Evolutionary conservation across 495 filamentous ascomycete genomes (phyloP).

Genomic region (Hypomontagnella submonticulosa): DNA sequence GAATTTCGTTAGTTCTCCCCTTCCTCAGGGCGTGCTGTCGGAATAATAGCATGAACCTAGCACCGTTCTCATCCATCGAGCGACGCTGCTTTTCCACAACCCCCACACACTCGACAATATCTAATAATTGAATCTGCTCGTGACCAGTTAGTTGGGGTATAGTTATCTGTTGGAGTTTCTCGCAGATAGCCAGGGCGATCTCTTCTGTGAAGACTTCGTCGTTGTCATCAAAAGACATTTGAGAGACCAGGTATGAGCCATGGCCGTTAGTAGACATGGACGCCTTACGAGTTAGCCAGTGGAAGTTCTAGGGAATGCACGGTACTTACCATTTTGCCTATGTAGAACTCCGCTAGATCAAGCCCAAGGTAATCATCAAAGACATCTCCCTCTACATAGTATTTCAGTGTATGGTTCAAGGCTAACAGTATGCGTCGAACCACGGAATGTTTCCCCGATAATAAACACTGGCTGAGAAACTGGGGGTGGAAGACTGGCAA

Average conservation of each 20-base stretch:
- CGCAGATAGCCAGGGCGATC: slow-evolving; percentile 76
- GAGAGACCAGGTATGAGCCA: slow-evolving; percentile 38
- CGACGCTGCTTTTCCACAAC: slow-evolving; percentile 88
- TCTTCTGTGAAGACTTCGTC: slow-evolving; percentile 75
- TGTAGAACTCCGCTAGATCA: slow-evolving; percentile 76
- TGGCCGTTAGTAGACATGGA: slow-evolving; percentile 33
- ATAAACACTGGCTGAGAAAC: slow-evolving; percentile 87
- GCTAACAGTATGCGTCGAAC: slow-evolving; percentile 80
- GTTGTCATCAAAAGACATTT: slow-evolving; percentile 62
- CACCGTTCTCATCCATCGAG: slow-evolving; percentile 92
- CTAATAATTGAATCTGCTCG: slow-evolving; percentile 87
- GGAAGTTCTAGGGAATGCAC: not conserved
- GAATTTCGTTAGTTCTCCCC: slow-evolving; percentile 69
- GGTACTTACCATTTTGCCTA: slow-evolving; percentile 25
- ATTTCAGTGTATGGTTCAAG: slow-evolving; percentile 83
- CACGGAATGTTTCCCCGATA: slow-evolving; percentile 77
- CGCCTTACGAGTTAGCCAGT: slow-evolving; percentile 37
- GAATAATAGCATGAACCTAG: slow-evolving; percentile 91
- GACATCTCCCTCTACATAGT: slow-evolving; percentile 81
- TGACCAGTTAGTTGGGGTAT: slow-evolving; percentile 87
- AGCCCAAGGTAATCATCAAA: slow-evolving; percentile 85
- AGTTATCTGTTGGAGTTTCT: slow-evolving; percentile 76
- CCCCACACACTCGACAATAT: slow-evolving; percentile 88
- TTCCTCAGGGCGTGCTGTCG: slow-evolving; percentile 81
- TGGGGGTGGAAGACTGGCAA: slow-evolving; percentile 95